A percentile compares a stretch with the other conserved stretches of the same genome.
Evolutionary conservation across 805 yeast genomes (phyloP).

Genomic region (Saturnispora serradocipensis): DNA sequence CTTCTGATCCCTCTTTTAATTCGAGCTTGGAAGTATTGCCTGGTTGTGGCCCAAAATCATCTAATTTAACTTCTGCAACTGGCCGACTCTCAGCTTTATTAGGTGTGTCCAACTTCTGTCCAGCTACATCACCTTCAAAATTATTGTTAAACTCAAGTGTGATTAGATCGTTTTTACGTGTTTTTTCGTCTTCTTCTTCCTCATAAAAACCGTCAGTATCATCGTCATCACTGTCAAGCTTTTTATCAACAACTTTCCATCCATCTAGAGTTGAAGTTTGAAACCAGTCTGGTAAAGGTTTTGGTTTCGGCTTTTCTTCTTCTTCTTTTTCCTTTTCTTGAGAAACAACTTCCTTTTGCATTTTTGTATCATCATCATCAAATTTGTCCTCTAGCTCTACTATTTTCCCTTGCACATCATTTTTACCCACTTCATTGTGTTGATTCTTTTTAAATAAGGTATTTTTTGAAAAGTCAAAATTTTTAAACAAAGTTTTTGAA

Average conservation of each 20-base stretch:
- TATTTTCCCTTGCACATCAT: neutral
- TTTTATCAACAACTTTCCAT: conserved; percentile 2
- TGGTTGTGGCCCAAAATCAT: neutral
- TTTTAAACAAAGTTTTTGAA: conserved; percentile 9
- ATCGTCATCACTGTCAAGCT: conserved; percentile 5
- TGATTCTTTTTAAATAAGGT: neutral
- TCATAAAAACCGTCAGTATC: conserved; percentile 10
- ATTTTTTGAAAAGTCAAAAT: conserved; percentile 4
- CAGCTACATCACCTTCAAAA: neutral
- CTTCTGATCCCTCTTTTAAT: neutral
- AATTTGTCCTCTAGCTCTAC: conserved; percentile 1
- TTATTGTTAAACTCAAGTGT: neutral
- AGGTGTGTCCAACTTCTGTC: neutral
- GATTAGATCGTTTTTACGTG: neutral
- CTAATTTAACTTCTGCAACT: neutral
- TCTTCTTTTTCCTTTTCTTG: conserved; percentile 11
- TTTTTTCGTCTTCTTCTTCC: neutral
- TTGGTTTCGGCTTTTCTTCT: conserved; percentile 14
- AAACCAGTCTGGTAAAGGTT: conserved; percentile 30
- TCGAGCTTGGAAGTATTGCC: neutral
- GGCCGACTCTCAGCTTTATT: neutral
- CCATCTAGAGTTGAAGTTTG: conserved; percentile 14
- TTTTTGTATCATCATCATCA: neutral
- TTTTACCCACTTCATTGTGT: neutral
- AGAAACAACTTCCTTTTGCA: conserved; percentile 1